Evolutionary conservation across 192 early-diverging fungal species (phyloP).

Genomic region (Umbelopsis sp.): DNA sequence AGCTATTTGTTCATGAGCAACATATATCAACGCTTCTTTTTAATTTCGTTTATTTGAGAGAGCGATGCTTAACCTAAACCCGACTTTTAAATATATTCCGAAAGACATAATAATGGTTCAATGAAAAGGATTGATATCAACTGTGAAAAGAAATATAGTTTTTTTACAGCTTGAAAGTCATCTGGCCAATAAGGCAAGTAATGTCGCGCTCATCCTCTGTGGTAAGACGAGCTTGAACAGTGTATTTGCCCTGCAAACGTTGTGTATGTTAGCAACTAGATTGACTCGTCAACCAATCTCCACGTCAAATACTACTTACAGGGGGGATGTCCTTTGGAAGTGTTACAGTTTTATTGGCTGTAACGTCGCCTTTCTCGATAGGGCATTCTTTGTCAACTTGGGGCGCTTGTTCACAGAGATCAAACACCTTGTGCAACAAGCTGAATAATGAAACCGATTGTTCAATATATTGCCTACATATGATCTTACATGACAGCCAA

Average conservation of each 20-base stretch:
- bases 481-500: not conserved
- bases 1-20: too few species aligned
- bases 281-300: not conserved
- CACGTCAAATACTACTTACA: not conserved
- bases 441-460: not conserved
- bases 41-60: too few species aligned
- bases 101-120: not conserved
- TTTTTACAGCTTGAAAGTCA: constrained; percentile 30
- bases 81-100: too few species aligned
- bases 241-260: constrained; percentile 54
- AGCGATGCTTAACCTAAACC: too few species aligned
- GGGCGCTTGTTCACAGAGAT: constrained; percentile 50
- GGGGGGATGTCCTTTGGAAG: constrained; percentile 60
- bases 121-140: not conserved
- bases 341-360: constrained; percentile 41
- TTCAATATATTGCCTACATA: not conserved
- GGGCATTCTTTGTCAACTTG: constrained; percentile 55
- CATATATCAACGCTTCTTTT: too few species aligned
- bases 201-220: constrained; percentile 43
- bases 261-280: constrained; percentile 2
- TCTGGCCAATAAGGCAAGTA: constrained; percentile 49
- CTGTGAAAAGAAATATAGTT: not conserved
- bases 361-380: constrained; percentile 44
- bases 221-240: constrained; percentile 43
- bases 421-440: constrained; percentile 46